Percentiles rank a stretch among this genome's conserved stretches.
phyloP scores from a whole-genome alignment of 345 rosid species.

The Linum trigynum region DNA sequence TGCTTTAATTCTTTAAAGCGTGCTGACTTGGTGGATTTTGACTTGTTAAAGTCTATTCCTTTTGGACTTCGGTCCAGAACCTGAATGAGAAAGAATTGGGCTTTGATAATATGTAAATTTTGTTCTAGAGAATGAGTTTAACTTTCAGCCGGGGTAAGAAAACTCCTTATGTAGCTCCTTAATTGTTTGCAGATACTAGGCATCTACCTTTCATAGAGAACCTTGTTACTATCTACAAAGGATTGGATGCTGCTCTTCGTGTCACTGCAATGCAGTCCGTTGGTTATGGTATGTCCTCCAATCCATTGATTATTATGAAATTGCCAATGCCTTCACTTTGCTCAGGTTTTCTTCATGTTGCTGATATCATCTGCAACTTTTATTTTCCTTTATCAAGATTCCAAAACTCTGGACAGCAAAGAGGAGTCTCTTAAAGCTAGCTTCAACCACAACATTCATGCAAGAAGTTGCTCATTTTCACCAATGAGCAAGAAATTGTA shows the following conservation, averaged over 20 bases:
- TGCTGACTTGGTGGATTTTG: too few species aligned
- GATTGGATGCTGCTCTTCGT: conserved; percentile 42
- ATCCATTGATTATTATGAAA: background rate
- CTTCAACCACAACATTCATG: conserved; percentile 1
- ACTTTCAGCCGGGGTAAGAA: background rate
- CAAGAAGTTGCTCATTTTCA: conserved; percentile 3
- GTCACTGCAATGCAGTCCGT: conserved; percentile 24
- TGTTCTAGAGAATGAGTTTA: background rate
- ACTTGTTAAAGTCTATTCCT: background rate
- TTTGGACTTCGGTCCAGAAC: too few species aligned
- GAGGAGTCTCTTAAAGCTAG: conserved; percentile 5
- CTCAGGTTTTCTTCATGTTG: background rate
- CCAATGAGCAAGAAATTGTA: background rate
- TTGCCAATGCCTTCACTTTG: background rate
- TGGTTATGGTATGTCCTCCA: conserved; percentile 20
- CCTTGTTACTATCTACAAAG: conserved; percentile 52
- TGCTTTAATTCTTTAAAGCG: too few species aligned
- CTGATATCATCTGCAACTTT: background rate
- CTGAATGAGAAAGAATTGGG: too few species aligned
- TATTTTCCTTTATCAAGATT: conserved; percentile 3
- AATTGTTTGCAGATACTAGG: conserved; percentile 40
- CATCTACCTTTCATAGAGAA: conserved; percentile 43
- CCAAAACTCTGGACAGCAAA: background rate
- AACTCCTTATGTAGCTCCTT: background rate
- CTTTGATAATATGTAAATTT: too few species aligned